These are phyloP conservation scores for Tolypocladium tropicale DNA, from an alignment of 2,329 filamentous ascomycete genomes.

Conservation along the genomic window DNA sequence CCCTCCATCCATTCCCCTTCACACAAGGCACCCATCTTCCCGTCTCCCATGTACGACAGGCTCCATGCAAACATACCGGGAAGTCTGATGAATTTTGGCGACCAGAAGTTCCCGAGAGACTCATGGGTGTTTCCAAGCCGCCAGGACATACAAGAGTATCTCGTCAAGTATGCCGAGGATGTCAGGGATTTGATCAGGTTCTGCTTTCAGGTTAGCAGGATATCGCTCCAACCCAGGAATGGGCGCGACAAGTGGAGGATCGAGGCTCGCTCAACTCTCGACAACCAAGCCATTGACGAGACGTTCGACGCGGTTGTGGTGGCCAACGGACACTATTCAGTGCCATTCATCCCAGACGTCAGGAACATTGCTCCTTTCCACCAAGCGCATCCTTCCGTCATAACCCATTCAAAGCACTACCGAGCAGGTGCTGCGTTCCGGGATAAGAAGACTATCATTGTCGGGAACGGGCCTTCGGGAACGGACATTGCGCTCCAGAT, in stretches of 20 bases:
- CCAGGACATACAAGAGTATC: slow-evolving; percentile 60
- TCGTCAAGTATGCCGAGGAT: slow-evolving; percentile 60
- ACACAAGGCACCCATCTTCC: slow-evolving; percentile 46
- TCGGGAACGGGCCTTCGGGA: slow-evolving; percentile 78
- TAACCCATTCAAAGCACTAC: slow-evolving; percentile 74
- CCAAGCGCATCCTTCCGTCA: slow-evolving; percentile 43
- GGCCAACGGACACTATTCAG: slow-evolving; percentile 65
- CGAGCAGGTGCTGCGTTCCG: slow-evolving; percentile 52
- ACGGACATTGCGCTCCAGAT: slow-evolving; percentile 77
- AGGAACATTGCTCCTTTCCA: slow-evolving; percentile 50
- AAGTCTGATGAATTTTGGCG: slow-evolving; percentile 69
- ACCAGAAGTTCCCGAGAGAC: slow-evolving; percentile 52
- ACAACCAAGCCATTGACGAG: slow-evolving; percentile 26
- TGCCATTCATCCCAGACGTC: slow-evolving; percentile 56
- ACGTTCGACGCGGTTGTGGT: slow-evolving; percentile 67
- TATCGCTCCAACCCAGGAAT: slow-evolving; percentile 25
- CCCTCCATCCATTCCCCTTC: slow-evolving; percentile 42
- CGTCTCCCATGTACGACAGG: slow-evolving; percentile 74
- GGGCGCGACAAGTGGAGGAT: slow-evolving; percentile 50
- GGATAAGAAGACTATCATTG: slow-evolving; percentile 66
- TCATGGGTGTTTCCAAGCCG: slow-evolving; percentile 67
- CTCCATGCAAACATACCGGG: slow-evolving; percentile 84
- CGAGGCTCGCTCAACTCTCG: slow-evolving; percentile 38
- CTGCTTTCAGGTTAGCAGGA: slow-evolving; percentile 56
- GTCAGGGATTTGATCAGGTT: slow-evolving; percentile 59